Evolutionary conservation across 345 rosid genomes (phyloP), one percentile per base, ranked within the genome.

Genomic region (Gossypium bickii): DNA sequence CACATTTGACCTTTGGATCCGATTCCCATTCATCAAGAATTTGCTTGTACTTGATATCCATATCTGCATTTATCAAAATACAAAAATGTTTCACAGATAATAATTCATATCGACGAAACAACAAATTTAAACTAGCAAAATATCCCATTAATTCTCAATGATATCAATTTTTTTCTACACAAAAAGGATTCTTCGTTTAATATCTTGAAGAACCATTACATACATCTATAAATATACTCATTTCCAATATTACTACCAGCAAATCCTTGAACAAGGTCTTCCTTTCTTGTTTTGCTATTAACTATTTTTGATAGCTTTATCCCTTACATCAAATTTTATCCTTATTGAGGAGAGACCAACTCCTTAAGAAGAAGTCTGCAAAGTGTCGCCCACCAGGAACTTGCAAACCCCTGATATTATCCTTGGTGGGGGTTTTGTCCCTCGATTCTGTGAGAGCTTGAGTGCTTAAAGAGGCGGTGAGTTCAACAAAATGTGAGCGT

Each of bases 1-100:
- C 98, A 81, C 97, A 94, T 68, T 90, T 92, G 24, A 92, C 93
- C 66, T 45, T 82, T 0, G 89, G 89, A 77, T 94, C 97, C 34
- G 75, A 78, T 82, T 92, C 98, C 97, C 98, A 94, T 74, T 92
- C 89, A 2, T 94, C 97, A 65, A 94, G 93, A 82, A 85, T 81
- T 53, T 76, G 83, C 79, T 87, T 89, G 83, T 87, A 94, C 71
- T 80, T 89, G 3, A 88, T 53, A 82, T 87, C 97, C 97, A 94
- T 94, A 45, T 85, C 98, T 94, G 89, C 73, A 73, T 52, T 27
- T 12, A 13, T 34, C 29, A 45, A 49, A 60, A 61, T 16, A 74
- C 2, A 51, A 8, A 48, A n/a, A 16, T 2, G 11, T 17, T 27
- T 61, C 61, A 11, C 22, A 0, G 3, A 24, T 16, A 9, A 8